These are phyloP conservation scores for Hypocreales sp. DNA, from an alignment of 2,329 filamentous ascomycete genomes.

Conservation along the genomic window DNA sequence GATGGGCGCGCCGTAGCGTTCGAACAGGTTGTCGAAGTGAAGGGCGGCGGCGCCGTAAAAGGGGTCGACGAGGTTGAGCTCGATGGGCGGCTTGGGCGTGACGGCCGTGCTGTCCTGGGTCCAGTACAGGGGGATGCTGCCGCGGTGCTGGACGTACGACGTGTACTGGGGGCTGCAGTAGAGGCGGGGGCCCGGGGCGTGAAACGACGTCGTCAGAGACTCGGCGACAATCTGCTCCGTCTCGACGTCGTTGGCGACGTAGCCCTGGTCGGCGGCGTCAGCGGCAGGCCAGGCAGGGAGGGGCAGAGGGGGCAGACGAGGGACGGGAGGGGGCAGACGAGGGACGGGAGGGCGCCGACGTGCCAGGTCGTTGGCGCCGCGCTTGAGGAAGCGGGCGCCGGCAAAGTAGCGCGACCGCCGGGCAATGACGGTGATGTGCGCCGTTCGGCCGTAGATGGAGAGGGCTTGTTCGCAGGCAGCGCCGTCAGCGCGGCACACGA, in stretches of 20 bases:
- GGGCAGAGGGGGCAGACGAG: too few relatives aligned
- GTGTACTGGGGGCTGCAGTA: slow-evolving; percentile 87
- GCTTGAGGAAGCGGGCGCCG: slow-evolving; percentile 84
- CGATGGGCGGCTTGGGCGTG: slow-evolving; percentile 89
- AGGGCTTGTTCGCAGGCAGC: too few relatives aligned
- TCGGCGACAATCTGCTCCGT: slow-evolving; percentile 98
- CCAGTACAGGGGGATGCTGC: slow-evolving; percentile 95
- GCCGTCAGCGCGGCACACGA: too few relatives aligned
- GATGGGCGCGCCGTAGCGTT: slow-evolving; percentile 81
- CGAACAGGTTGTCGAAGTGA: slow-evolving; percentile 90
- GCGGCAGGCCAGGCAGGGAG: too few relatives aligned
- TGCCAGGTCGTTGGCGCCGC: slow-evolving; percentile 76
- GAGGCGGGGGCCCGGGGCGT: slow-evolving; percentile 71
- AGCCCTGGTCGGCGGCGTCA: slow-evolving; percentile 46
- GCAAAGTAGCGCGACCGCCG: slow-evolving; percentile 86
- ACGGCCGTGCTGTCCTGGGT: slow-evolving; percentile 92
- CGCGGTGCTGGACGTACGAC: slow-evolving; percentile 90
- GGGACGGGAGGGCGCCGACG: slow-evolving; percentile 4
- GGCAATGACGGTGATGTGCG: slow-evolving; percentile 89
- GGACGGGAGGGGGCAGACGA: too few relatives aligned
- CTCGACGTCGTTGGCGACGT: slow-evolving; percentile 96
- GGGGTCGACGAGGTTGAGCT: slow-evolving; percentile 87
- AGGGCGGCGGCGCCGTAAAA: slow-evolving; percentile 88
- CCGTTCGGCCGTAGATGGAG: slow-evolving; percentile 72
- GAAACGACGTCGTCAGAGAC: slow-evolving; percentile 86